A percentile compares a stretch with the other conserved stretches of the same genome.
Conservation (phyloP, 176 grass and related monocot genomes). For the Carex cristatella region DNA sequence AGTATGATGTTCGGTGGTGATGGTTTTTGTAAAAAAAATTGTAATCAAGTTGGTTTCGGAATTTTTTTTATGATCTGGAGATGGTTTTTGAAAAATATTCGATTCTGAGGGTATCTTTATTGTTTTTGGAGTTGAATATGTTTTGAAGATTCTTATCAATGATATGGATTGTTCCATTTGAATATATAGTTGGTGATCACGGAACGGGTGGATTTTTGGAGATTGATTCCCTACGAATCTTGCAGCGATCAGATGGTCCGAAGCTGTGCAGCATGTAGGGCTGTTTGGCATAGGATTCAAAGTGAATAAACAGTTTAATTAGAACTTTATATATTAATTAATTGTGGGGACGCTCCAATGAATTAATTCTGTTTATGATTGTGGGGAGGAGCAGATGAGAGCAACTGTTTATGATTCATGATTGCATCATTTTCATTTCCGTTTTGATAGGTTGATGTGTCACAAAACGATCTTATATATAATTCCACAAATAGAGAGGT, state of each 20-base stretch:
- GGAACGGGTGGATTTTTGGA: too few relatives aligned
- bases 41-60: too few relatives aligned
- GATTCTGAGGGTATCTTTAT: neutral
- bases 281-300: too few relatives aligned
- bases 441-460: neutral
- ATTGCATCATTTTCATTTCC: neutral
- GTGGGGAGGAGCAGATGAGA: neutral
- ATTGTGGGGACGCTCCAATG: neutral
- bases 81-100: too few relatives aligned
- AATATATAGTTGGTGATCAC: neutral
- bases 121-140: neutral
- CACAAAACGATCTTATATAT: neutral
- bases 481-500: neutral
- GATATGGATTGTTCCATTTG: neutral
- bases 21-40: too few relatives aligned
- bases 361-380: too few relatives aligned
- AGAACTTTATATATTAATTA: too few relatives aligned
- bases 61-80: too few relatives aligned
- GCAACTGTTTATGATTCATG: neutral
- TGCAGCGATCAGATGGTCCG: too few relatives aligned
- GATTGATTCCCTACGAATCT: too few relatives aligned
- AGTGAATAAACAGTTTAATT: neutral
- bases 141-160: neutral
- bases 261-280: too few relatives aligned
- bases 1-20: too few relatives aligned